Base-by-base conservation (phyloP, 2,329 filamentous ascomycete genomes). In the Penicillium vulpinum region DNA sequence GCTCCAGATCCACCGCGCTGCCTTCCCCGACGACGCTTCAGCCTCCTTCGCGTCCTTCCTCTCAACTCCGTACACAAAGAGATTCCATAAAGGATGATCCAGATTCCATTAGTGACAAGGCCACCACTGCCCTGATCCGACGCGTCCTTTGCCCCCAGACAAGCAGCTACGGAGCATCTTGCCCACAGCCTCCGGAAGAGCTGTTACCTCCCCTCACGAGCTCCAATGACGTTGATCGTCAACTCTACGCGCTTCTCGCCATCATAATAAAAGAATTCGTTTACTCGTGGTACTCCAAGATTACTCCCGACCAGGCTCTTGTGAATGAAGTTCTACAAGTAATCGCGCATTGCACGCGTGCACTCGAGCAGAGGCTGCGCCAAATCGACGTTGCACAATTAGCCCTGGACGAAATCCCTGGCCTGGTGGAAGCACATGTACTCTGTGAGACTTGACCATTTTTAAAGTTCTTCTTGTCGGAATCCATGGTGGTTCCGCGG, bases 191-290 rank as follows among this genome's bases (percentile, higher is more conserved):
- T 47, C 87, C 96, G 64, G 87, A 95, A 58, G 89, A 92, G 65
- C 80, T 96, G 41, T 80, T 99, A 44, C 94, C 93, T 57, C 92
- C 92, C 38, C 81, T 99, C 69, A 97, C 93, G 47, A 96, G 92
- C 78, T 92, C 91, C 50, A 96, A 96, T 73, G 91, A 95, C 66
- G 86, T 97, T 58, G 94, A 99, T 74, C 79, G 95, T 55, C 90
- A 99, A 76, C 83, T 99, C 5, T 99, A 97, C 72, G 93, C 91
- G 28, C 84, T 97, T 58, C 87, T 99, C 59, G 90, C 94, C 51
- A 89, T 97, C 57, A 86, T 97, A 60, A 81, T 97, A 67, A 87
- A 90, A 68, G 92, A 97, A 62, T 96, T 92, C 72, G 89, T 99
- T 36, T 88, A 94, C 73, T 87, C 86, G 31, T 99, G 94, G 94